Evolutionary conservation across 106 monocot genomes (phyloP), one percentile per base, ranked within the genome.

Genomic region (Agapanthus africanus): DNA sequence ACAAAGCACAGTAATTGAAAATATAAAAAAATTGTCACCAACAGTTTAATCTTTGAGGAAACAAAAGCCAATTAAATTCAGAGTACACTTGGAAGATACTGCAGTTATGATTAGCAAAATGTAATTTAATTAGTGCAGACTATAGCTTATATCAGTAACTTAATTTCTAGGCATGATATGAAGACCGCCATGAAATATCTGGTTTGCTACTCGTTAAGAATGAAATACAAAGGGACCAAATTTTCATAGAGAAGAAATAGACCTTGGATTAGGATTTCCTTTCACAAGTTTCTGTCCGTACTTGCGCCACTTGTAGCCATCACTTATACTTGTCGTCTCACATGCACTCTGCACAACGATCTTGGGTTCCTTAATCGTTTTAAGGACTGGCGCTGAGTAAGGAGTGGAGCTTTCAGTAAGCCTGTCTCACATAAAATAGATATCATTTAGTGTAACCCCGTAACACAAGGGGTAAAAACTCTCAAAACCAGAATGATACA

Each of bases 231-330:
- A 61, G 36, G 21, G 10, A 28, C 0, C 7, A 34, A n/a, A 61
- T 18, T 61, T n/a, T 61, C 2, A 59, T 14, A 30, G 41, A 47
- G 56, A 9, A 40, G 35, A 61, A 21, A 22, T 18, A 81, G 66
- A 91, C 97, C 97, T 89, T 2, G 97, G 97, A 37, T 90, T 92
- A 59, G 87, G 87, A 78, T 87, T 99, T 80, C 97, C 97, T 70
- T 92, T 97, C 34, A 97, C 92, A 79, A 85, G 70, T 74, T 99
- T 99, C 63, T 99, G 92, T 10, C 97, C 97, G 69, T 99, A 99
- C 63, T 99, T 99, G 18, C 97, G 82, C 97, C 97, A 99, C 65
- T 80, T 92, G 50, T 99, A 99, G 14, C 97, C 97, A 83, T 99
- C 97, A 80, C 44, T 84, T 61, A 63, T 68, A 73, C 65, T 69